Conservation (phyloP, 495 filamentous ascomycete species). For the Penicillium argentinense region DNA sequence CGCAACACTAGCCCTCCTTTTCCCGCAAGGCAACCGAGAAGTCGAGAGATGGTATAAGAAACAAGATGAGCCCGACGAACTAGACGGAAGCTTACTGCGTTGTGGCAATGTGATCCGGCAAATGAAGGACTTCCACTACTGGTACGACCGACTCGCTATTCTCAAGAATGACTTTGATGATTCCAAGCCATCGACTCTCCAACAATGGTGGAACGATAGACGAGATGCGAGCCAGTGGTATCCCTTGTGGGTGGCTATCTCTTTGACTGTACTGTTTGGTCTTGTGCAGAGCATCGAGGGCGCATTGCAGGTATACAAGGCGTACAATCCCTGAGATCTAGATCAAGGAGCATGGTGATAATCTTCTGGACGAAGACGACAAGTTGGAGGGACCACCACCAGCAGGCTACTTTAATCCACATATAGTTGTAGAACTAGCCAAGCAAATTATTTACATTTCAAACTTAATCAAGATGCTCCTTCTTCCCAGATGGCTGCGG, state of each 20-base stretch:
- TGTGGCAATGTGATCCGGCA: slow-evolving; percentile 23
- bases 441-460: too few species aligned
- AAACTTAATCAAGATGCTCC: slow-evolving; percentile 1
- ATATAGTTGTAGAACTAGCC: not conserved
- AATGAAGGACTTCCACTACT: slow-evolving; percentile 47
- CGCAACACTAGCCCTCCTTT: slow-evolving; percentile 43
- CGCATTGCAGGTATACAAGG: slow-evolving; percentile 44
- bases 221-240: slow-evolving; percentile 53
- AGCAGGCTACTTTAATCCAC: not conserved
- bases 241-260: slow-evolving; percentile 54
- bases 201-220: slow-evolving; percentile 53
- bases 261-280: slow-evolving; percentile 51
- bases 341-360: too few species aligned
- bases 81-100: slow-evolving; percentile 22
- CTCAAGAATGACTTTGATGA: slow-evolving; percentile 55
- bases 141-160: slow-evolving; percentile 51
- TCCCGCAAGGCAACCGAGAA: slow-evolving; percentile 35
- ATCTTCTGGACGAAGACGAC: too few species aligned
- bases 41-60: slow-evolving; percentile 28
- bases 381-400: too few species aligned
- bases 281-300: slow-evolving; percentile 50
- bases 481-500: not conserved
- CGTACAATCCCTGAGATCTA: slow-evolving; percentile 14
- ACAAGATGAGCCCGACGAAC: slow-evolving; percentile 2
- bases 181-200: slow-evolving; percentile 39